Base-by-base conservation (phyloP, 2,329 filamentous ascomycete genomes). In the Penicillium palitans region DNA sequence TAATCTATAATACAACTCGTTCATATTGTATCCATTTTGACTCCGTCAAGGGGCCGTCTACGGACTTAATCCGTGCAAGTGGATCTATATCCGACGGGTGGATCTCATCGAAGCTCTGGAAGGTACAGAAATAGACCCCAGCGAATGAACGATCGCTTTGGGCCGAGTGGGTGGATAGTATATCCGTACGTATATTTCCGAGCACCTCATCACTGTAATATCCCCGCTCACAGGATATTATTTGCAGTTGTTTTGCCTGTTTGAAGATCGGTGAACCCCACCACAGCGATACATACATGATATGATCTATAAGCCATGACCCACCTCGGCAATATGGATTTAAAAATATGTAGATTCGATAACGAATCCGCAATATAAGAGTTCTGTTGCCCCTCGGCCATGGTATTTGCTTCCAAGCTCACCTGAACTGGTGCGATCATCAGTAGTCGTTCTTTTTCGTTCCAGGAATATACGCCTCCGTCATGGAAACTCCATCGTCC, bases 401-500 rank as follows among this genome's bases (percentile, higher is more conserved):
- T 39, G 24, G 9, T 19, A 21, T 29, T 29, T 24, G 1, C 12
- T 17, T 49, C 4, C 44, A 29, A 31, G 29, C 19, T 9, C 19
- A 29, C 4, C 33, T 24, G 6, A 33, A 5, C 19, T n/a, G 27
- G 15, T 37, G 9, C 19, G 10, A 19, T n/a, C 6, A 17, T 19
- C 17, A 39, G n/a, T 3, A 31, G 24, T 24, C n/a, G 4, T 27
- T 35, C 25, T 12, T 41, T 55, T 54, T 15, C 1, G n/a, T 24
- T 9, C 2, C 31, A 35, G 40, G 12, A 12, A 46, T 13, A 51
- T 29, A 51, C 48, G 48, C 19, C n/a, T 42, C 35, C n/a, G 24
- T 19, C n/a, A 61, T 71, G 69, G 61, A 72, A 19, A 68, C 64
- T 8, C 61, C 70, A 17, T 71, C 70, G 3, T 72, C 69, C 19